phyloP scores from a whole-genome alignment of 768 basidiomycete genomes.

The Lyophyllum decastes region DNA sequence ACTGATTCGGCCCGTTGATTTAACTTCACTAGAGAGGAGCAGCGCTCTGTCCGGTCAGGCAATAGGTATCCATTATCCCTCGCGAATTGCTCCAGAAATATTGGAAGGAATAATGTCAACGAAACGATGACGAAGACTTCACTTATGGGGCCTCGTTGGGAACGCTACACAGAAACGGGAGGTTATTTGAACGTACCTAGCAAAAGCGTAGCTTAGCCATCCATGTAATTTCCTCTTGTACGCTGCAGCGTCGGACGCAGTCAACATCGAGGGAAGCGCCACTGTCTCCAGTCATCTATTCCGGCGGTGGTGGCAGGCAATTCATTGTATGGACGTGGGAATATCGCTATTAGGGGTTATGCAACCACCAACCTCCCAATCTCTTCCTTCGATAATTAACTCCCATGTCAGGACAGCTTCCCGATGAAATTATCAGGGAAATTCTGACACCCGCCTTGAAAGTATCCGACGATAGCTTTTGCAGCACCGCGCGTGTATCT shows the following conservation, averaged over 20 bases:
- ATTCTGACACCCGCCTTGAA: constrained; percentile 7
- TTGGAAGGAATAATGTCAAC: constrained; percentile 79
- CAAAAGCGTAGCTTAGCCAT: constrained; percentile 86
- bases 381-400: too few relatives aligned
- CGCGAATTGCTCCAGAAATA: constrained; percentile 87
- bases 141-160: constrained; percentile 33
- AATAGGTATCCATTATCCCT: constrained; percentile 82
- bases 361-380: too few relatives aligned
- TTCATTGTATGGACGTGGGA: too few relatives aligned
- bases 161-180: not conserved
- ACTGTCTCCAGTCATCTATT: not conserved
- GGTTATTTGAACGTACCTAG: constrained; percentile 50
- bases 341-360: too few relatives aligned
- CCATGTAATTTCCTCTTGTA: constrained; percentile 58
- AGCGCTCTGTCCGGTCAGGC: constrained; percentile 67
- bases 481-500: not conserved
- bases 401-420: constrained; percentile 1
- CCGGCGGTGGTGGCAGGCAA: too few relatives aligned
- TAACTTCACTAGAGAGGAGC: constrained; percentile 34
- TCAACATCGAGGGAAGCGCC: constrained; percentile 8
- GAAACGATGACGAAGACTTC: constrained; percentile 84
- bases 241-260: constrained; percentile 2
- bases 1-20: constrained; percentile 12
- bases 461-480: constrained; percentile 6
- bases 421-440: constrained; percentile 11